Evolutionary conservation across 306 rosid genomes (phyloP), one percentile per base, ranked within the genome.

Genomic region (Arachis stenosperma): DNA sequence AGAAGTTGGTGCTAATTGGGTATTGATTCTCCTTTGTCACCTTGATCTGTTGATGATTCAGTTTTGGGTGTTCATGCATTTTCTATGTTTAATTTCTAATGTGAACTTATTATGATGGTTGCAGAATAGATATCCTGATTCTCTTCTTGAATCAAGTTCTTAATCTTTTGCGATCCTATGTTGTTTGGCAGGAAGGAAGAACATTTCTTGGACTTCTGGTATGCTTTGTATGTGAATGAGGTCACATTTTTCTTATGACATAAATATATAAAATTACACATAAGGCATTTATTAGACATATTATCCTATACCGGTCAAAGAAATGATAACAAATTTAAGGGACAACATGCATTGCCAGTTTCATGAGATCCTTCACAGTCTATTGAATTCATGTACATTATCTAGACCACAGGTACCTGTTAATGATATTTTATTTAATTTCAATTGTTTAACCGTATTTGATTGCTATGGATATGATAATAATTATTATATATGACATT

Each of bases 141-240:
- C 97, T 93, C 84, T 93, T 93, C 87, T 82, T 89, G 90, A 90
- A 88, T 84, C 98, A 93, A 81, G 98, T 90, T 88, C 98, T 97
- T 69, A 17, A 17, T 17, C 17, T 17, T 17, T 17, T 17, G 17
- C 17, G 17, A 17, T 17, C 17, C 17, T 17, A 17, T 17, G 17
- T 17, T 17, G 17, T 17, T 17, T 17, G 17, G 17, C 17, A 17
- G 17, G 17, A 17, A 17, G 17, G 17, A 17, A 17, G 17, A 17
- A 17, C 17, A 0, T 17, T 17, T 17, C 17, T 17, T 17, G 17
- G 17, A 17, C 17, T 17, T 17, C 17, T 17, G 0, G 17, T 17
- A 17, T 17, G 17, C 17, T 17, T 17, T 17, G 17, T 17, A 17
- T 17, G 17, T 17, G 17, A 17, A 17, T 17, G 17, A 17, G 17